Evolutionary conservation across 2,329 filamentous ascomycete species (phyloP), one percentile per base, ranked within the genome.

Genomic region (Hypoxylon sp.): DNA sequence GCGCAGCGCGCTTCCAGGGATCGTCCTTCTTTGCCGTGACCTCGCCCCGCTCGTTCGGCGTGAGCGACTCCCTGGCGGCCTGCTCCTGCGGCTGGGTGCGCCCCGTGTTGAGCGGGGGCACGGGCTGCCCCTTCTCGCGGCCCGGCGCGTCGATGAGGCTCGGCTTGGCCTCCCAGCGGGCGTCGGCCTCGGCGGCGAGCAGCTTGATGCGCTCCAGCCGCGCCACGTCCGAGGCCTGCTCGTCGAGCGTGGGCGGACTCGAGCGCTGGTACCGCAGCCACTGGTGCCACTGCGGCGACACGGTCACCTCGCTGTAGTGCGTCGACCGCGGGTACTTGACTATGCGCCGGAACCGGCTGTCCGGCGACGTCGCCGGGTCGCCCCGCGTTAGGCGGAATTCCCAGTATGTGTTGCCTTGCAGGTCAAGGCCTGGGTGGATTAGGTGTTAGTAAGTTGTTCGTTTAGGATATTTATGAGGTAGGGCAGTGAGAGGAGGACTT

Each of bases 361-460:
- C 62, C 2, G 70, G 63, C 0, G 37, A 68, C 51, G 17, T 21
- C 11, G 39, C 24, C 24, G 68, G 72, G 62, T 78, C 74, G 66
- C 80, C 79, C 60, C 83, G 82, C 6, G 79, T 73, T 71, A 89
- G 85, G 65, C 84, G 84, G 79, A 91, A 91, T 74, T 91, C 88
- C 89, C 89, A 92, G 81, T 87, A 92, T 3, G 89, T 91, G 80
- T 91, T 91, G 61, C 89, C 88, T 24, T 87, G 75, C 64, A 91
- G 87, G 75, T 92, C 89, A 73, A 86, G 83, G 71, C 89, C 89
- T 91, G 69, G 13, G 29, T 31, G 24, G n/a, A n/a, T n/a, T n/a
- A n/a, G n/a, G 42, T 54, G 56, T 61, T 35, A 54, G 53, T 57
- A 17, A 51, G 57, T 35, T 35, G 6, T 15, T 21, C 31, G 5